Evolutionary conservation across 2,329 filamentous ascomycete species (phyloP).

Genomic region (Hawksworthiomyces lignivorus): DNA sequence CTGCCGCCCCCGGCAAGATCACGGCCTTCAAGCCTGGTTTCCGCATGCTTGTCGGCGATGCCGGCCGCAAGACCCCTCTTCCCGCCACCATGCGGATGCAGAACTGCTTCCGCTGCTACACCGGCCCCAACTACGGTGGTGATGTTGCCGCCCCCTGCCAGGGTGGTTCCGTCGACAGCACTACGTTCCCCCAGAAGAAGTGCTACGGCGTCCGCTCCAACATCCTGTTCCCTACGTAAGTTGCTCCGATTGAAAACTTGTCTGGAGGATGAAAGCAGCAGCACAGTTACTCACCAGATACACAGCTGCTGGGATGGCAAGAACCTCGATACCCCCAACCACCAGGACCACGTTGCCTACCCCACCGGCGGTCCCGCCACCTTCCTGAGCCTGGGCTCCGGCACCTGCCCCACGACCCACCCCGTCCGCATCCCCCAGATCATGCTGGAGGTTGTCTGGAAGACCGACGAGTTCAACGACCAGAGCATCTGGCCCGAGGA

Average conservation of each 20-base stretch:
- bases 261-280: constrained; percentile 44
- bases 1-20: constrained; percentile 31
- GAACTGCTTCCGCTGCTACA: constrained; percentile 38
- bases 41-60: constrained; percentile 40
- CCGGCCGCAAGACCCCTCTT: constrained; percentile 25
- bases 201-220: constrained; percentile 38
- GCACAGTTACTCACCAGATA: constrained; percentile 46
- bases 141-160: constrained; percentile 33
- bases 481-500: constrained; percentile 28
- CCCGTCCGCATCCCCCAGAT: constrained; percentile 37
- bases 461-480: constrained; percentile 33
- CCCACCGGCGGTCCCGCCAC: constrained; percentile 32
- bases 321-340: constrained; percentile 40
- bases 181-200: constrained; percentile 28
- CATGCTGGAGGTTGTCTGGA: constrained; percentile 41
- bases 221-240: constrained; percentile 44
- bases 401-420: constrained; percentile 29
- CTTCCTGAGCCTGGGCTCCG: constrained; percentile 29
- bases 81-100: constrained; percentile 25
- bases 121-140: constrained; percentile 36
- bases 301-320: constrained; percentile 41
- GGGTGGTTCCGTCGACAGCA: constrained; percentile 35
- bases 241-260: constrained; percentile 30
- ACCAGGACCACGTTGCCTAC: constrained; percentile 36
- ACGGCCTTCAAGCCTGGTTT: constrained; percentile 41